A percentile compares a stretch with the other conserved stretches of the same genome.
phyloP scores from a whole-genome alignment of 768 basidiomycete genomes.

The Leccinum ochraceum region DNA sequence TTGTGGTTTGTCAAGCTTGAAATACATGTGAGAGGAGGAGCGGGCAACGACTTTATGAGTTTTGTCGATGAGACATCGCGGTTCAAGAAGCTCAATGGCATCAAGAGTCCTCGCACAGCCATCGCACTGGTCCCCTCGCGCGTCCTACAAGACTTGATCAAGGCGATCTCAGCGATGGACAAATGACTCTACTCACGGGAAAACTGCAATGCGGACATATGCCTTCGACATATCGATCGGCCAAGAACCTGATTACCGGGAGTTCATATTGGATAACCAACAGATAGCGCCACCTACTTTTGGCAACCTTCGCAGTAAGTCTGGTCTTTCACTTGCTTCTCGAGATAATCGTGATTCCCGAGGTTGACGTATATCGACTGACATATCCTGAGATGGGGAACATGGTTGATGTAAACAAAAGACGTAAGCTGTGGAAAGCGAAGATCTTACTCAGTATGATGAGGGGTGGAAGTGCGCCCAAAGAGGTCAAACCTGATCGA shows the following conservation, averaged over 20 bases:
- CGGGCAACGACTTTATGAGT: constrained; percentile 74
- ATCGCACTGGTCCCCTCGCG: constrained; percentile 98
- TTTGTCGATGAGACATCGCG: constrained; percentile 89
- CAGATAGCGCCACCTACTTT: constrained; percentile 49
- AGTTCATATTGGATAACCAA: constrained; percentile 10
- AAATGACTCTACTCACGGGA: constrained; percentile 49
- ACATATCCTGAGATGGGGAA: constrained; percentile 59
- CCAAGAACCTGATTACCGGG: constrained; percentile 67
- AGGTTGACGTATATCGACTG: constrained; percentile 90
- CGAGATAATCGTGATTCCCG: constrained; percentile 71
- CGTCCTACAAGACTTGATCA: constrained; percentile 57
- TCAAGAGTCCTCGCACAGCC: constrained; percentile 90
- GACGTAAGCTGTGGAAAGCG: not conserved
- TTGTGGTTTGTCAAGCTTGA: constrained; percentile 88
- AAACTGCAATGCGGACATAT: constrained; percentile 92
- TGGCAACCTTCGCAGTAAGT: constrained; percentile 92
- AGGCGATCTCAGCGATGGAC: not conserved
- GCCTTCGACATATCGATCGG: constrained; percentile 98
- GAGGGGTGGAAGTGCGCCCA: constrained; percentile 88
- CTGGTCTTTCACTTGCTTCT: constrained; percentile 86
- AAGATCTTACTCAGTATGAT: constrained; percentile 77
- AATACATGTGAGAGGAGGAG: constrained; percentile 88
- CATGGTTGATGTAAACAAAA: not conserved
- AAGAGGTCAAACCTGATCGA: constrained; percentile 85
- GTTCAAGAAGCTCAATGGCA: constrained; percentile 89